phyloP scores from a whole-genome alignment of 164 flowering plant genomes.

The Houttuynia cordata region DNA sequence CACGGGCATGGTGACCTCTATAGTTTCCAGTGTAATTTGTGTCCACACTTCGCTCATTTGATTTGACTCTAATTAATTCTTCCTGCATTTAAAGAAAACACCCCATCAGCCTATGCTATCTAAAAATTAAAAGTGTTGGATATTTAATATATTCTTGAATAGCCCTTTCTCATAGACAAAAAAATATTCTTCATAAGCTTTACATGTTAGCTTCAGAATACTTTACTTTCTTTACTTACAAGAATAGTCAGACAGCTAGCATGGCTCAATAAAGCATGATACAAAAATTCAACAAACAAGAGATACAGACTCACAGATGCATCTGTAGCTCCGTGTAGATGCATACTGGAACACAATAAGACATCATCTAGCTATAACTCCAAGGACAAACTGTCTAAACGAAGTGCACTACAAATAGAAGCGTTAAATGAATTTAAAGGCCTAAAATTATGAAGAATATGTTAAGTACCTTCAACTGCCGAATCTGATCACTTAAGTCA shows the following conservation, averaged over 20 bases:
- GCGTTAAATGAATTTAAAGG: too few species aligned
- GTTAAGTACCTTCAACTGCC: conserved; percentile 69
- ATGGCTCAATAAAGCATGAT: background rate
- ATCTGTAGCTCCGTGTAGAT: too few species aligned
- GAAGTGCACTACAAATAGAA: background rate
- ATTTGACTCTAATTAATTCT: conserved; percentile 77
- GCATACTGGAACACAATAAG: background rate
- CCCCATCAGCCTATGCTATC: background rate
- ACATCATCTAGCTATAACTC: background rate
- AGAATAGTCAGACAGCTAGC: background rate
- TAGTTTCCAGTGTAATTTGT: conserved; percentile 31
- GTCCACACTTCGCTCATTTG: conserved; percentile 22
- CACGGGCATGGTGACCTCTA: conserved; percentile 46
- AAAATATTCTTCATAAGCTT: too few species aligned
- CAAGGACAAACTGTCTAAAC: background rate
- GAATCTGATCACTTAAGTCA: conserved; percentile 87
- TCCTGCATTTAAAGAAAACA: conserved; percentile 42
- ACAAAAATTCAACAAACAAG: too few species aligned
- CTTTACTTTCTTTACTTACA: background rate
- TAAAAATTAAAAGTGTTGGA: background rate
- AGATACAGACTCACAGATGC: too few species aligned
- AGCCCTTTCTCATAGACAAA: too few species aligned
- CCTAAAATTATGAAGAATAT: background rate
- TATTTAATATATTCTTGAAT: too few species aligned
- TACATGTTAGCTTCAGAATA: too few species aligned